Base-by-base conservation (phyloP, 2,329 filamentous ascomycete species). In the Xylariaceae sp. region DNA sequence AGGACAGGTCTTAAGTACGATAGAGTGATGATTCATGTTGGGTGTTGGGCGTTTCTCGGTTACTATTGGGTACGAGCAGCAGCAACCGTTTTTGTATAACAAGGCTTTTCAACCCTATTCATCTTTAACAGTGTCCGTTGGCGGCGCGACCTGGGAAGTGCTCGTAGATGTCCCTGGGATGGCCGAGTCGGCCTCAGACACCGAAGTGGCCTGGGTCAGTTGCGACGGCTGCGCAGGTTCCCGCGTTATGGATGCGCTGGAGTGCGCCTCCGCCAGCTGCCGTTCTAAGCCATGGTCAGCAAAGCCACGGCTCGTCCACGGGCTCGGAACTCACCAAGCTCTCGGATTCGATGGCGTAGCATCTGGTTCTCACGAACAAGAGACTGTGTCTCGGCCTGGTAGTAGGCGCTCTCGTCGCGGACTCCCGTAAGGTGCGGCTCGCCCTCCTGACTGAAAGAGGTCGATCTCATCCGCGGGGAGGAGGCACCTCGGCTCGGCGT, bases 301-400 rank as follows among this genome's bases (percentile, higher is more conserved):
- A 7, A 26, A 7, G 15, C 5, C 6, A 11, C n/a, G 15, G 15
- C 5, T 26, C 5, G 24, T 13, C 6, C 15, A 14, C 15, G 8
- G 21, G 8, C 21, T 16, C 14, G 14, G 31, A 16, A 29, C 39
- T 37, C 61, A 83, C 81, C 82, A 11, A 88, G 61, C 49, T 88
- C 83, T 22, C 80, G 70, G 38, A 88, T 83, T 31, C 84, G 70
- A 53, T 80, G 71, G 40, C 80, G 77, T 32, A 90, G 63, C 83
- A 90, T 88, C 58, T 89, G 83, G 46, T 89, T 90, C 62, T 89
- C 84, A 17, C 84, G 69, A 15, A 78, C 72, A 48, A 90, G 59
- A 61, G 77, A 87, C 58, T 86, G 81, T 2, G 83, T 86, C 60
- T 90, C 84, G 4, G 83, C 83, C 55, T 88, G 83, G 50, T 89